Conservation (phyloP, 2,329 filamentous ascomycete species). For the Xylaria sp. region DNA sequence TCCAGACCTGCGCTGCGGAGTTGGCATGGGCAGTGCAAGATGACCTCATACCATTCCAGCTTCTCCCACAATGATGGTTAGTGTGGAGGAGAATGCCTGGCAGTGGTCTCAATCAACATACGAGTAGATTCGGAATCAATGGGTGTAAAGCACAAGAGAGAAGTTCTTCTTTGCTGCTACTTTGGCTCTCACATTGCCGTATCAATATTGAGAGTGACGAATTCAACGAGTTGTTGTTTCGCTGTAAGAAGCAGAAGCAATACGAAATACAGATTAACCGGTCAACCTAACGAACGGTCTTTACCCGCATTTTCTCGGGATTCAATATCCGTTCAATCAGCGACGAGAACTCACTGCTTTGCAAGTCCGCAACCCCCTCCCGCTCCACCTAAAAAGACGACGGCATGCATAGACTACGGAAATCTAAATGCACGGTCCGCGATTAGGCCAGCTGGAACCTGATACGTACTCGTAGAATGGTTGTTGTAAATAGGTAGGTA, state of each 20-base stretch:
- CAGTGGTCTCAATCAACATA: neutral
- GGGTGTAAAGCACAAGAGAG: no score
- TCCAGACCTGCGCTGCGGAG: no score
- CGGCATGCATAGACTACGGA: neutral
- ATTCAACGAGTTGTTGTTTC: neutral
- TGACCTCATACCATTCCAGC: neutral
- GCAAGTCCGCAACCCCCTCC: neutral
- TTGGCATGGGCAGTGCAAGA: neutral
- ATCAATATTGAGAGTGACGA: no score
- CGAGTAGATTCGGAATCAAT: no score
- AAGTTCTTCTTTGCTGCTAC: no score
- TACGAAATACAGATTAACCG: neutral
- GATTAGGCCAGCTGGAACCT: neutral
- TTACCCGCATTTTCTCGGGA: neutral
- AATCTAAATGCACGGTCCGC: neutral
- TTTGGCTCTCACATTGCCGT: no score
- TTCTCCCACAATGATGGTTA: neutral
- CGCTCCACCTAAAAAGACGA: neutral
- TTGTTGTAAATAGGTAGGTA: neutral
- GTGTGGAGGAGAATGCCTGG: neutral
- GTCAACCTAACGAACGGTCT: neutral
- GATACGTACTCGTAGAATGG: no score
- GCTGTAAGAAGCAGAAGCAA: neutral
- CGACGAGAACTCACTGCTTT: neutral
- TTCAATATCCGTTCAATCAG: conserved; percentile 5